Evolutionary conservation across 192 early-diverging fungal genomes (phyloP).

Genomic region (Piromyces finnis): DNA sequence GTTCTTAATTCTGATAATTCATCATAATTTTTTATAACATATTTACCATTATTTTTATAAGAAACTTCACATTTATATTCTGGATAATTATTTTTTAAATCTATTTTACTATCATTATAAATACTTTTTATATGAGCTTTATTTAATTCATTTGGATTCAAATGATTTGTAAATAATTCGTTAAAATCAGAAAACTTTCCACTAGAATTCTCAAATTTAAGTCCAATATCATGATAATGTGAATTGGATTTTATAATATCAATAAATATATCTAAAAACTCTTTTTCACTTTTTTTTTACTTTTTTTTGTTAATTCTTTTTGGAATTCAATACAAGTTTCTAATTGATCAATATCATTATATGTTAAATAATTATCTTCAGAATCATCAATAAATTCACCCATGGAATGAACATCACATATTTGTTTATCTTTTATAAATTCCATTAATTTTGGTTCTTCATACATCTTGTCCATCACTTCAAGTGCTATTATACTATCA

Average conservation of each 20-base stretch:
- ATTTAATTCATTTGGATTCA: neutral
- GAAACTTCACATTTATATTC: neutral
- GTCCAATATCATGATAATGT: neutral
- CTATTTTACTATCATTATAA: neutral
- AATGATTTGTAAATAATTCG: neutral
- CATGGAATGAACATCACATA: neutral
- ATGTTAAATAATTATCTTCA: neutral
- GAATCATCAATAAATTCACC: neutral
- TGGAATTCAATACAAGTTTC: neutral
- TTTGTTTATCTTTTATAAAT: neutral
- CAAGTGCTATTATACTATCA: neutral
- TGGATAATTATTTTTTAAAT: neutral
- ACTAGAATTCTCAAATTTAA: neutral
- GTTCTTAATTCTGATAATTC: neutral
- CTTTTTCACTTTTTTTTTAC: neutral
- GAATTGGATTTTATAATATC: neutral
- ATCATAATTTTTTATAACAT: neutral
- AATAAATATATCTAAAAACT: neutral
- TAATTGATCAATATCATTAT: neutral
- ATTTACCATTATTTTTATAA: neutral
- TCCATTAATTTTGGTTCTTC: neutral
- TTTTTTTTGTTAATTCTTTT: neutral
- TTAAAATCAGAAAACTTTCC: neutral
- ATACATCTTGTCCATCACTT: neutral
- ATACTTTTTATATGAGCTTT: neutral